These are phyloP conservation scores for Domatiomyces globalis DNA, from an alignment of 2,329 filamentous ascomycete genomes.

Conservation along the genomic window DNA sequence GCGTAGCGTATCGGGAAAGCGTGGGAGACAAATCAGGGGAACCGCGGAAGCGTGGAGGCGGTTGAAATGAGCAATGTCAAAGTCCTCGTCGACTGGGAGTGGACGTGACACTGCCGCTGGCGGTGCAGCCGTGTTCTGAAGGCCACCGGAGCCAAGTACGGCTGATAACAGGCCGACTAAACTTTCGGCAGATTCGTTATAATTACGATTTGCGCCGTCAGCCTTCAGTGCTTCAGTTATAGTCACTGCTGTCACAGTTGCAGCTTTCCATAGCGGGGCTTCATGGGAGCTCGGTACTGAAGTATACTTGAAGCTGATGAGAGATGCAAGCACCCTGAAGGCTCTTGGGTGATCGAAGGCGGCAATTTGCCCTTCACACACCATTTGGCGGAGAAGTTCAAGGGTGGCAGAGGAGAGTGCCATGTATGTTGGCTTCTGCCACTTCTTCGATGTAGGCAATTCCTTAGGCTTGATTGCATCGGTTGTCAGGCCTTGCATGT, in stretches of 20 bases:
- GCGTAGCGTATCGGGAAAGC: conserved; percentile 46
- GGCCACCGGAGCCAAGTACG: conserved; percentile 53
- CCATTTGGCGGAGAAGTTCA: conserved; percentile 7
- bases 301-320: conserved; percentile 66
- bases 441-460: conserved; percentile 6
- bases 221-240: conserved; percentile 38
- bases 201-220: conserved; percentile 1
- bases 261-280: conserved; percentile 62
- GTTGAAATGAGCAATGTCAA: conserved; percentile 64
- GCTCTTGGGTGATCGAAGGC: not conserved
- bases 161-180: conserved; percentile 28
- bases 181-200: not conserved
- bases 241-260: conserved; percentile 55
- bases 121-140: conserved; percentile 30
- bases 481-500: conserved; percentile 39
- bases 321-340: not conserved
- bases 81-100: conserved; percentile 56
- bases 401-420: conserved; percentile 50
- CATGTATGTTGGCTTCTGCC: conserved; percentile 58
- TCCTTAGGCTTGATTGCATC: conserved; percentile 5
- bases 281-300: conserved; percentile 60
- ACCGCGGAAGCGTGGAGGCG: conserved; percentile 41
- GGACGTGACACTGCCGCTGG: conserved; percentile 16
- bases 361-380: conserved; percentile 3
- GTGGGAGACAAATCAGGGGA: conserved; percentile 50